Evolutionary conservation across 345 rosid genomes (phyloP), one percentile per base, ranked within the genome.

Genomic region (Brassica nigra): DNA sequence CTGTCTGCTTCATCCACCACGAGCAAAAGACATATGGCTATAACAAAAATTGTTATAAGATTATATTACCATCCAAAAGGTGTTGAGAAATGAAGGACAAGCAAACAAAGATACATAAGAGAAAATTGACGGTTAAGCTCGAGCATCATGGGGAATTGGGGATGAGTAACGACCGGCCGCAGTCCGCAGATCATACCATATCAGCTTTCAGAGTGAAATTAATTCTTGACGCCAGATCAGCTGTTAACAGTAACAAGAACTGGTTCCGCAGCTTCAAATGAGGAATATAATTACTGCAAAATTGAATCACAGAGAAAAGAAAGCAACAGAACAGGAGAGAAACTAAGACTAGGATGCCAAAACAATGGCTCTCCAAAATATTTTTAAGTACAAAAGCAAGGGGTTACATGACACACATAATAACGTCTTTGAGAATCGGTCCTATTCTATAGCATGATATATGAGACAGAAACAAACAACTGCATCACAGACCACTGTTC

Each of bases 121-220:
- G 34, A 62, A 33, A 18, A 62, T n/a, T 62, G 67, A 30, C 34
- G 42, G 34, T 63, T 63, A 31, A 42, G 68, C 68, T 64, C 68
- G 27, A 62, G 16, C 5, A 34, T 28, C 65, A 28, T 61, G 8
- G 34, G 65, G 29, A 61, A 27, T 2, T 18, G 18, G 18, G 18
- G 18, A 18, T 18, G 18, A 18, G 18, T 18, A 62, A 1, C 66
- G 66, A 62, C 33, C 3, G 18, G 18, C 27, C 27, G 27, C 27
- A 23, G 27, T 1, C 27, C 5, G 34, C 34, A 31, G 34, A 31
- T 31, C 34, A 4, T 31, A 31, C 34, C 34, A 31, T 31, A 31
- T 23, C 27, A 34, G 37, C 8, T 34, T 39, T 30, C 4, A 36
- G 12, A 39, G 59, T 39, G 29, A 28, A 39, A 12, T 16, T n/a